Conservation (phyloP, 2,329 filamentous ascomycete genomes). For the Hypoxylon sp. region DNA sequence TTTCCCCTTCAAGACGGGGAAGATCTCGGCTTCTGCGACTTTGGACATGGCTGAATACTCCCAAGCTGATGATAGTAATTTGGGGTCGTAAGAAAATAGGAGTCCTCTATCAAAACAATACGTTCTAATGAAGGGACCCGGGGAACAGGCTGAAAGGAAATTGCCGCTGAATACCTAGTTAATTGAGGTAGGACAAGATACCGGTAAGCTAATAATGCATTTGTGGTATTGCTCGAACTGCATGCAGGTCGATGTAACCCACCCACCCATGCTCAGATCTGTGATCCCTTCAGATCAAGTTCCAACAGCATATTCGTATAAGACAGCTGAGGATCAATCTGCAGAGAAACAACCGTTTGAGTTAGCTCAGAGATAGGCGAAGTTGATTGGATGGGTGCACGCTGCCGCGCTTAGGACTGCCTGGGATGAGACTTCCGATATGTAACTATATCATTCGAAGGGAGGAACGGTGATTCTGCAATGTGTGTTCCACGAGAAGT, state of each 20-base stretch:
- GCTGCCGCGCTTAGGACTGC: too few relatives aligned
- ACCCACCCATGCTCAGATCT: conserved; percentile 1
- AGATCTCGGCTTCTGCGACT: conserved; percentile 25
- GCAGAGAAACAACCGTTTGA: not conserved
- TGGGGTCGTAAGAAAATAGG: not conserved
- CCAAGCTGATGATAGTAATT: not conserved
- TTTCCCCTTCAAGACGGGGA: conserved; percentile 41
- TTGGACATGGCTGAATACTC: conserved; percentile 24
- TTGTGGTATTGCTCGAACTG: conserved; percentile 2
- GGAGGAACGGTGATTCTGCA: not conserved
- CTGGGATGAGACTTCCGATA: not conserved
- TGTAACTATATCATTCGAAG: not conserved
- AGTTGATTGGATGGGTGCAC: not conserved
- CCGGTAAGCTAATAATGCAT: conserved; percentile 4
- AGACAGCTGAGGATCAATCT: not conserved
- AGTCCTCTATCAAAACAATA: not conserved
- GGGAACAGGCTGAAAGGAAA: not conserved
- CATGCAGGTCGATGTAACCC: conserved; percentile 22
- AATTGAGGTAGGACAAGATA: not conserved
- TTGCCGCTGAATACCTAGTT: not conserved
- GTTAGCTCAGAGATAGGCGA: not conserved
- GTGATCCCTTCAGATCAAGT: not conserved
- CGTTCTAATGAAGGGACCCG: not conserved
- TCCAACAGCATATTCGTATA: not conserved
- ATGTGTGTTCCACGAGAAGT: not conserved